Conservation (phyloP, 805 yeast species). For the Kazachstania bromeliacearum region DNA sequence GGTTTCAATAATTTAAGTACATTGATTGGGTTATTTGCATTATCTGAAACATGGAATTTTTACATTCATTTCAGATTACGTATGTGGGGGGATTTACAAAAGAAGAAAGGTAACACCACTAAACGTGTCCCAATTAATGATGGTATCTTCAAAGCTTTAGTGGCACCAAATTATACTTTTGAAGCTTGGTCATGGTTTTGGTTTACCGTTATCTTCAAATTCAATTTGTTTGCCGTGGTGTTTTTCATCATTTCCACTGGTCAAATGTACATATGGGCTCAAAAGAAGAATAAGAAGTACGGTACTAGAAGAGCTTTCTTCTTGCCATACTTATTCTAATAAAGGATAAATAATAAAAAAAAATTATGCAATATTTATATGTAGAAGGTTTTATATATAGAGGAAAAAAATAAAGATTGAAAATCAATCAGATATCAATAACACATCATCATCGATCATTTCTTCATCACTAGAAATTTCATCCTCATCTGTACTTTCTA, state of each 20-base stretch:
- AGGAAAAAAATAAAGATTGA: not conserved
- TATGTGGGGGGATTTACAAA: conserved; percentile 33
- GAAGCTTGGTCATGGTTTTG: conserved; percentile 71
- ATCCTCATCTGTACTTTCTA: conserved; percentile 25
- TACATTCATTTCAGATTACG: conserved; percentile 62
- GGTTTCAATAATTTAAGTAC: conserved; percentile 14
- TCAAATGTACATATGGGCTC: conserved; percentile 92
- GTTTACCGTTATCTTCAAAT: conserved; percentile 53
- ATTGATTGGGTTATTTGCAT: conserved; percentile 39
- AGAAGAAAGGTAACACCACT: conserved; percentile 28
- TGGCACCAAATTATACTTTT: conserved; percentile 93
- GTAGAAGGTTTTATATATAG: not conserved
- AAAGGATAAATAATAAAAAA: not conserved
- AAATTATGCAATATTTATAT: no score
- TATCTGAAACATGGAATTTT: conserved; percentile 65
- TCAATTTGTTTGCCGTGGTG: conserved; percentile 66
- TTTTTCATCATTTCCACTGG: conserved; percentile 61
- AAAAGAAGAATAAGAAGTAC: conserved; percentile 72
- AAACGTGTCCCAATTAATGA: conserved; percentile 48
- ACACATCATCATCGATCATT: conserved; percentile 18
- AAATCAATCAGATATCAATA: conserved; percentile 16
- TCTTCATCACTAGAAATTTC: conserved; percentile 14
- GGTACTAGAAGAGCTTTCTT: conserved; percentile 70
- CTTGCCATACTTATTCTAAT: conserved; percentile 62
- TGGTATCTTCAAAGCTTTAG: conserved; percentile 68